Base-by-base conservation (phyloP, 1,139 yeast species). In the Geotrichum aggregatum region DNA sequence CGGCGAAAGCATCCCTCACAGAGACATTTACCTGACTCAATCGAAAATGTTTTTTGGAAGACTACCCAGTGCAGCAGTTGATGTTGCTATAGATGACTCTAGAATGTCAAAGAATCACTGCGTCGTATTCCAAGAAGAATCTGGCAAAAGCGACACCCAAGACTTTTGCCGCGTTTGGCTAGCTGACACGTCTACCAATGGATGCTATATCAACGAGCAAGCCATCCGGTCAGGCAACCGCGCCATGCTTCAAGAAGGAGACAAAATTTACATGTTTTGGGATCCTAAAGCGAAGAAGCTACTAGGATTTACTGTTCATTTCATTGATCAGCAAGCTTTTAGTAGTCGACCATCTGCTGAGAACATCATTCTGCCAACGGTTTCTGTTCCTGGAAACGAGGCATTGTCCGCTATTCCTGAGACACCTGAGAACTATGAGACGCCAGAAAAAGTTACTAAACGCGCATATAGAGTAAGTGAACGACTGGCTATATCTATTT, bases 81-180 rank as follows among this genome's bases (percentile, higher is more conserved):
- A 78, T 47, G 74, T 78, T 1, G 80, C 86, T 55, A 77, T 88
- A 14, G 73, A 77, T 39, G 96, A 89, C 61, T 84, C 78, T 59
- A 72, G 96, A 49, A 77, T 91, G 61, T 89, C 97, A 1, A 86
- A 88, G 58, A 75, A 84, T 2, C 98, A 92, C 66, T 89, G 97
- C 65, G 72, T 83, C 38, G 71, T 92, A 14, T 65, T 75, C 51
- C 79, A 83, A 61, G 76, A 78, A 56, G 71, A 85, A 13, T 43
- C 26, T 16, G 38, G 40, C 11, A 28, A 42, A 5, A 26, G 18
- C 2, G 19, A 51, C 31, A 65, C 63, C 63, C 77, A 79, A 55
- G 80, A 83, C 54, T 69, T 79, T 2, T 87, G 83, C 54, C 89
- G 83, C 62, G 72, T 87, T n/a, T 88, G 96, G 95, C 70, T 89